Base-by-base conservation (phyloP, 2,329 filamentous ascomycete genomes). In the Penicillium sp. region DNA sequence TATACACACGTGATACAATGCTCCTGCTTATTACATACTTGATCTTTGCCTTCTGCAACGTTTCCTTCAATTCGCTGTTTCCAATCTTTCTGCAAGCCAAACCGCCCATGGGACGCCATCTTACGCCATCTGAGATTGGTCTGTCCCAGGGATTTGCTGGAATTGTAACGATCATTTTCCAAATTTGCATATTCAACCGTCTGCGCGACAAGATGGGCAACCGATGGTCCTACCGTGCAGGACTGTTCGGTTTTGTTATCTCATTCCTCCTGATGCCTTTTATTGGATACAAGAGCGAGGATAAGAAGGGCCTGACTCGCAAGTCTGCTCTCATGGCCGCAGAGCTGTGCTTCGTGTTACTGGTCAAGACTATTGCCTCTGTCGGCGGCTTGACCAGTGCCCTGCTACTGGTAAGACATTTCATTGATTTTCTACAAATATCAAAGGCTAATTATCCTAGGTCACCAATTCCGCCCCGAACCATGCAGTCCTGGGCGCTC, bases 391-490 rank as follows among this genome's bases (percentile, higher is more conserved):
- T 98, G 52, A 95, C 91, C 2, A 93, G 89, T 65, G 90, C 92
- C 3, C 82, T 97, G 71, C 77, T 95, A 13, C 72, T 98, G 68
- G 89, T 93, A 76, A 70, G 83, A 75, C 33, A 37, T 41, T 15
- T 18, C 33, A 31, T 33, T 6, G 18, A 13, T 23, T 25, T 24
- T 27, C 18, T 39, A 29, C 32, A 27, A 7, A 15, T 28, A 12
- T 5, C 27, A 24, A 32, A 9, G 24, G 15, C 47, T 47, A 45
- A 24, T 13, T 25, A 31, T 43, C 4, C 24, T 55, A 92, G 88
- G 91, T 98, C 58, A 97, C 90, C 32, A 98, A 98, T 62, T 95
- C 88, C 1, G 89, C 90, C 0, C 88, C 90, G 0, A 89, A 91
- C 6, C 82, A 92, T 67, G 84, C 87, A 4, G 90, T 88, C 0